A percentile compares a stretch with the other conserved stretches of the same genome.
Evolutionary conservation across 176 grass and related monocot genomes (phyloP).

Genomic region (Oryza punctata): DNA sequence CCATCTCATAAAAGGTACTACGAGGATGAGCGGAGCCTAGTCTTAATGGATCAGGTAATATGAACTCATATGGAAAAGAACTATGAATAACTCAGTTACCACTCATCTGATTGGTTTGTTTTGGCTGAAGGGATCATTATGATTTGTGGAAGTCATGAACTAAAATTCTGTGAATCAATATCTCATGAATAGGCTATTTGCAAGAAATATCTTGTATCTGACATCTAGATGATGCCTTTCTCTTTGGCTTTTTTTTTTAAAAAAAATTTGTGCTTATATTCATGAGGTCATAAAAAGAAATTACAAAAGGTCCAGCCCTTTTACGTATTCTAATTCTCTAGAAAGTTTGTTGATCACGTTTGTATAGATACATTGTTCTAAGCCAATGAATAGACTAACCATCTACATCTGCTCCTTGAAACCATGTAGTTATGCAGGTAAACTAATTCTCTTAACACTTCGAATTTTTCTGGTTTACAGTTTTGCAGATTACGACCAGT

Average conservation of each 20-base stretch:
- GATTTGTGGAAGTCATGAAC: background rate
- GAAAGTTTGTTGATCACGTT: background rate
- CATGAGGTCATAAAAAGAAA: background rate
- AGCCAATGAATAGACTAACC: background rate
- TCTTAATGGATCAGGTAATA: constrained; percentile 82
- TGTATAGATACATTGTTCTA: background rate
- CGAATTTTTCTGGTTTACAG: background rate
- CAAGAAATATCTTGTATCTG: background rate
- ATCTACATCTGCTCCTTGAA: constrained; percentile 2
- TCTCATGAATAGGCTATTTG: background rate
- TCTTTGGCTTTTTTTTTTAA: background rate
- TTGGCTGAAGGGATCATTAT: background rate
- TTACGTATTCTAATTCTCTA: background rate
- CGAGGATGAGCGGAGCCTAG: constrained; percentile 78
- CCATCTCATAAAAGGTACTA: constrained; percentile 79
- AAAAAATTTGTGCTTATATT: background rate
- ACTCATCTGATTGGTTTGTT: background rate
- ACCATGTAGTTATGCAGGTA: background rate
- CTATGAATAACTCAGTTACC: background rate
- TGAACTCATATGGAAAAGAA: constrained; percentile 1
- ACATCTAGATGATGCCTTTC: background rate
- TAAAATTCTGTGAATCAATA: background rate
- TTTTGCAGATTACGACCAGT: background rate
- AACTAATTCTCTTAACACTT: background rate
- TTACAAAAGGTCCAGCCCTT: background rate